Evolutionary conservation across 2,329 filamentous ascomycete genomes (phyloP).

Genomic region (Spiromastix sp.): DNA sequence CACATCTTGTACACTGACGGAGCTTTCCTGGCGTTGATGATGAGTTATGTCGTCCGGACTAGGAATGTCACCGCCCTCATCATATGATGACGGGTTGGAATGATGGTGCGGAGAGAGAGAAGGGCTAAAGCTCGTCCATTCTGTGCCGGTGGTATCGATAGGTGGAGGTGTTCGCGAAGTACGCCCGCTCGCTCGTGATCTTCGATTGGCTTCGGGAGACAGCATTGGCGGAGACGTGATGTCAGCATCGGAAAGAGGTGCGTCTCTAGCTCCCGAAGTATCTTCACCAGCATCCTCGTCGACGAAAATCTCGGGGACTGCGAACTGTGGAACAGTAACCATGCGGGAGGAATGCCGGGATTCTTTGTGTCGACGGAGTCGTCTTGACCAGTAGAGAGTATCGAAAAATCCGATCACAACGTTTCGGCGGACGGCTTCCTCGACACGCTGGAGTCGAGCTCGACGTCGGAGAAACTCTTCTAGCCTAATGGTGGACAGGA

Average conservation of each 20-base stretch:
- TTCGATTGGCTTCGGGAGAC: constrained; percentile 19
- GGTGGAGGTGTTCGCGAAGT: constrained; percentile 49
- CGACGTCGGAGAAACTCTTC: constrained; percentile 91
- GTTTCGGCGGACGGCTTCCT: constrained; percentile 84
- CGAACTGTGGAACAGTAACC: constrained; percentile 66
- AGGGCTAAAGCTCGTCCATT: constrained; percentile 45
- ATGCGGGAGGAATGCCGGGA: constrained; percentile 65
- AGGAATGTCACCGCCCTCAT: constrained; percentile 2
- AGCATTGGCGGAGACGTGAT: constrained; percentile 23
- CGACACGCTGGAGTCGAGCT: constrained; percentile 81
- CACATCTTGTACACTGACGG: constrained; percentile 65
- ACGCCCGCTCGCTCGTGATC: constrained; percentile 20
- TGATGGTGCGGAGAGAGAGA: constrained; percentile 24
- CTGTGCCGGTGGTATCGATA: constrained; percentile 32
- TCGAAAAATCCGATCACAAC: constrained; percentile 93
- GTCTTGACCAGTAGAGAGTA: constrained; percentile 75
- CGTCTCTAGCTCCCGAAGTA: background rate
- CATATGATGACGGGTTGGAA: background rate
- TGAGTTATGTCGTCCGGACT: constrained; percentile 15
- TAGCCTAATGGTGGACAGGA: constrained; percentile 43
- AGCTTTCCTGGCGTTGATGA: constrained; percentile 53
- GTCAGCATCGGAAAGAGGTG: constrained; percentile 5
- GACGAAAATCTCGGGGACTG: constrained; percentile 81
- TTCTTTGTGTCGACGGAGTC: constrained; percentile 67
- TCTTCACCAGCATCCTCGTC: constrained; percentile 44